Conservation (phyloP, 805 yeast species). For the Yamadazyma endophytica region DNA sequence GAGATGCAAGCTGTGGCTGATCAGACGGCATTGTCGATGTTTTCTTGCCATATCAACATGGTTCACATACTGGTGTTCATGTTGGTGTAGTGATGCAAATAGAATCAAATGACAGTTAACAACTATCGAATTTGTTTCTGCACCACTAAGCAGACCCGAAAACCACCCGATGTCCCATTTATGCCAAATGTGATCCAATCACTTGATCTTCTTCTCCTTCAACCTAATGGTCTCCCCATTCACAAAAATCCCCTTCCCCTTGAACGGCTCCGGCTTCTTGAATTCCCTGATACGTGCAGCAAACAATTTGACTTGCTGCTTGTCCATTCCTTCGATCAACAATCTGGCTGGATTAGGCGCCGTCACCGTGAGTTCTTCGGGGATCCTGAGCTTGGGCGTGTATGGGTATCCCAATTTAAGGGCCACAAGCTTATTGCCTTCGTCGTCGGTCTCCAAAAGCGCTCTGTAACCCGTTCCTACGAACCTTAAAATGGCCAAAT, state of each 20-base stretch:
- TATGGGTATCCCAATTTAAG: slow-evolving; percentile 88
- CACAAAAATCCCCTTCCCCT: slow-evolving; percentile 95
- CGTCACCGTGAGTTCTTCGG: slow-evolving; percentile 67
- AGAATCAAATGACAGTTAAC: too few species aligned
- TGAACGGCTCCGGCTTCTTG: slow-evolving; percentile 97
- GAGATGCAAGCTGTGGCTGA: too few species aligned
- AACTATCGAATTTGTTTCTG: too few species aligned
- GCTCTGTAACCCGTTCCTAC: slow-evolving; percentile 98
- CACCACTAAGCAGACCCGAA: too few species aligned
- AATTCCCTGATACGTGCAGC: slow-evolving; percentile 84
- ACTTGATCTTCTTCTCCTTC: slow-evolving; percentile 93
- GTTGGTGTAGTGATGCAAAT: too few species aligned
- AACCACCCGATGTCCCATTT: too few species aligned
- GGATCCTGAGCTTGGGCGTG: slow-evolving; percentile 71
- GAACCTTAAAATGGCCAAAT: slow-evolving; percentile 76
- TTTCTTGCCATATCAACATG: too few species aligned
- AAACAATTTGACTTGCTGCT: slow-evolving; percentile 80
- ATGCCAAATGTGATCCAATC: too few species aligned
- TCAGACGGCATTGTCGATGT: too few species aligned
- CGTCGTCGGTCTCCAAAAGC: slow-evolving; percentile 52
- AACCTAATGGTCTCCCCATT: slow-evolving; percentile 86
- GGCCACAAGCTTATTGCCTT: slow-evolving; percentile 53
- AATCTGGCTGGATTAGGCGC: slow-evolving; percentile 85
- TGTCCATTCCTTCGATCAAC: slow-evolving; percentile 80
- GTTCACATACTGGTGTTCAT: too few species aligned